A percentile compares a stretch with the other conserved stretches of the same genome.
These are phyloP conservation scores for Pseudogymnoascus sp. DNA, from an alignment of 2,329 filamentous ascomycete species.

Conservation along the genomic window DNA sequence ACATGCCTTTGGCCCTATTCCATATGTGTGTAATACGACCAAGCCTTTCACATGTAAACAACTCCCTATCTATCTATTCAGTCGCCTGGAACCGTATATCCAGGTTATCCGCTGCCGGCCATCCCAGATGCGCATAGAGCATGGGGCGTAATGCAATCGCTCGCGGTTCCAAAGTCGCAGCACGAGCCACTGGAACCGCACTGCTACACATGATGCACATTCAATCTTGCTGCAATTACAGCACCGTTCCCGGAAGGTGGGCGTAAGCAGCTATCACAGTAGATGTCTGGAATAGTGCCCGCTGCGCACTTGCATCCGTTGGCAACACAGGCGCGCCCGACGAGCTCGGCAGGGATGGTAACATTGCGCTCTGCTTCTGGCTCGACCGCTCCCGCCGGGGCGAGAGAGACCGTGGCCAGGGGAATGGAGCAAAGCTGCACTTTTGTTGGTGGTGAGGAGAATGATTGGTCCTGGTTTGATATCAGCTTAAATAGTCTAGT, in stretches of 20 bases:
- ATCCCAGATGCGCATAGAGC: background rate
- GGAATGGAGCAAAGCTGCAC: too few relatives aligned
- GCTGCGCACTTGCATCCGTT: background rate
- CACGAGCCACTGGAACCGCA: background rate
- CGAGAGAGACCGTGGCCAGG: too few relatives aligned
- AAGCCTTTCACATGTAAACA: background rate
- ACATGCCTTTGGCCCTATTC: background rate
- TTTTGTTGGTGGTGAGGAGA: too few relatives aligned
- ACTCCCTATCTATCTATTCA: background rate
- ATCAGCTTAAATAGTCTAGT: too few relatives aligned
- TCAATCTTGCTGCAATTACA: background rate
- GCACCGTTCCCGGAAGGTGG: background rate
- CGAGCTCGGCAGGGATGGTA: background rate
- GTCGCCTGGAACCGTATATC: background rate
- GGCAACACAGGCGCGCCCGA: background rate
- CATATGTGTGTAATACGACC: background rate
- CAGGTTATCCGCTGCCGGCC: background rate
- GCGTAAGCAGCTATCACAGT: background rate
- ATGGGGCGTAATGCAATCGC: background rate
- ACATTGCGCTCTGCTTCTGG: too few relatives aligned
- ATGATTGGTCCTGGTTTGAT: too few relatives aligned
- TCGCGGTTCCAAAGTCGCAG: background rate
- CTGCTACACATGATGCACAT: background rate
- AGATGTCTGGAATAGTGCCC: background rate
- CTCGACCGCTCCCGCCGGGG: too few relatives aligned